Base-by-base conservation (phyloP, 305 asterid species). In the Solanum aculeatissimum region DNA sequence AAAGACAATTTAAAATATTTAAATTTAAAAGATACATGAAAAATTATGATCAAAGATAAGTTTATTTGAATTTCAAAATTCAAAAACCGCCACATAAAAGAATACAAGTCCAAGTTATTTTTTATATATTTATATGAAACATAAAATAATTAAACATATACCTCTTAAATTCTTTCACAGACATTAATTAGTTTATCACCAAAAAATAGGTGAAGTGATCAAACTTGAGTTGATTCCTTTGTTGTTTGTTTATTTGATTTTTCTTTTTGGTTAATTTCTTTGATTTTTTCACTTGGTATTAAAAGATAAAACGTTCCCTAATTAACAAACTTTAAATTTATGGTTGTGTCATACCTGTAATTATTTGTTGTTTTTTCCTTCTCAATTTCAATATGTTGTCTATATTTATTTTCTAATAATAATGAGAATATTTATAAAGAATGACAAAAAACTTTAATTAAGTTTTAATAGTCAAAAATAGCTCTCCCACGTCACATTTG, bases 1-100 rank as follows among this genome's bases (percentile, higher is more conserved):
- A 29, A 2, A 29, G 32, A 29, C 32, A 29, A 29, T 29, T 29
- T 1, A 35, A 35, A 35, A 35, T 6, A 35, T 35, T 35, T 35
- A 35, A 4, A 35, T 35, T 35, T 35, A 35, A 4, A 35, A 4
- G 40, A 32, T 32, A 32, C 4, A 3, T 0, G 4, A 35, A 57
- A n/a, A 57, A 8, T 1, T 57, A 57, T n/a, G 0, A 9, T n/a
- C 0, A 57, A n/a, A 57, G 0, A 57, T n/a, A 57, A 1, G n/a
- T 9, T 57, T 57, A 1, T 57, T n/a, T 57, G 0, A 57, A 57
- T 57, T 0, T 57, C 7, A 0, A n/a, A 0, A 57, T 4, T n/a
- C 0, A 0, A n/a, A n/a, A 57, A n/a, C 10, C n/a, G 9, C 2
- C 62, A 19, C 62, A 19, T 18, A 2, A 49, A 49, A 49, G 19